phyloP scores from a whole-genome alignment of 2,329 filamentous ascomycete species.

The Cercospora berteroae region DNA sequence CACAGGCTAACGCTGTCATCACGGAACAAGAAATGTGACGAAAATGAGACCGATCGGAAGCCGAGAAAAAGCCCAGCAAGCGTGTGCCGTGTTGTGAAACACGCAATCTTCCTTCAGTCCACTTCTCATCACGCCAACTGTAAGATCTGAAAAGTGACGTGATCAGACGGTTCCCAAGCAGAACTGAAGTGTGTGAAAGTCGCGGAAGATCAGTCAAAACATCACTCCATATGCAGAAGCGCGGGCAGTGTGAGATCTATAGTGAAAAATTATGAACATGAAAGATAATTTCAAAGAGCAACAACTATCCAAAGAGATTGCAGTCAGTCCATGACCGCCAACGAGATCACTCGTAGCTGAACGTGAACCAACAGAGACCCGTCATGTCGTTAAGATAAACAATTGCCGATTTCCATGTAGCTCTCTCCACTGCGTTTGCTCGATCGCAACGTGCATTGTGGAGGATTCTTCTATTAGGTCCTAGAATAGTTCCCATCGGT shows the following conservation, averaged over 20 bases:
- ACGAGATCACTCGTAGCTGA: not conserved
- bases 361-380: not conserved
- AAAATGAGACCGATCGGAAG: not conserved
- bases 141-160: not conserved
- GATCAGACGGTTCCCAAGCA: too few species aligned
- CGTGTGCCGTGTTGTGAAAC: not conserved
- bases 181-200: too few species aligned
- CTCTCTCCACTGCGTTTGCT: not conserved
- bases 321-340: not conserved
- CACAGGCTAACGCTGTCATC: not conserved
- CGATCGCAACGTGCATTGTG: not conserved
- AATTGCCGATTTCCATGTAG: not conserved
- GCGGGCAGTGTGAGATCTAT: not conserved
- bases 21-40: not conserved
- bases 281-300: not conserved
- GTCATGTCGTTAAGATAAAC: not conserved
- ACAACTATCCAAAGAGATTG: not conserved
- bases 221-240: not conserved
- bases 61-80: not conserved
- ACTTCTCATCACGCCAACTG: not conserved
- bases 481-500: not conserved
- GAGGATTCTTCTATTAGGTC: not conserved
- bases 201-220: not conserved
- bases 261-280: not conserved
- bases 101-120: not conserved